Conservation (phyloP, 495 filamentous ascomycete species). For the Evernia prunastri region DNA sequence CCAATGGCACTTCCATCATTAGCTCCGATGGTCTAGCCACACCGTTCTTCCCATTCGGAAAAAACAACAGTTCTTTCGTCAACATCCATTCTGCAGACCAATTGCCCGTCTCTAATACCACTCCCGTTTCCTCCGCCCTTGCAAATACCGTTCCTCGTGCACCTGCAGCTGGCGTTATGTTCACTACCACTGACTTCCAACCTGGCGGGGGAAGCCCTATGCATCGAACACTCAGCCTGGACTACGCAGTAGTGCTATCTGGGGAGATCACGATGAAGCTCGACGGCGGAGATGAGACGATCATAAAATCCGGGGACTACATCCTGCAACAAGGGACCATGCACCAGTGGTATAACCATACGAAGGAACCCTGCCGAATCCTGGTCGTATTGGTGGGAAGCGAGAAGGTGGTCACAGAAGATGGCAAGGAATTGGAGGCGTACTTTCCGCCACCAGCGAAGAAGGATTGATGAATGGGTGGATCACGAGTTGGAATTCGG, state of each 20-base stretch:
- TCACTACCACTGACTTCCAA: constrained; percentile 27
- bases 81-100: constrained; percentile 26
- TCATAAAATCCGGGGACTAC: constrained; percentile 30
- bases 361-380: constrained; percentile 29
- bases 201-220: constrained; percentile 26
- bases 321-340: constrained; percentile 33
- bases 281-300: constrained; percentile 33
- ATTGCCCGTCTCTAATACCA: constrained; percentile 31
- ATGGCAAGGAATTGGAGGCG: constrained; percentile 29
- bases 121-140: constrained; percentile 14
- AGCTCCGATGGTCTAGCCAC: constrained; percentile 25
- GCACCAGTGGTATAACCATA: constrained; percentile 34
- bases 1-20: constrained; percentile 32
- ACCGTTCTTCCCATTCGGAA: constrained; percentile 33
- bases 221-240: constrained; percentile 34
- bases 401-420: constrained; percentile 28
- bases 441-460: constrained; percentile 3
- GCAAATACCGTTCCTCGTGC: constrained; percentile 28
- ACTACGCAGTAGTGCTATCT: constrained; percentile 32
- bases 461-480: too few species aligned
- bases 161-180: constrained; percentile 27
- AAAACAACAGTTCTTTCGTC: constrained; percentile 23
- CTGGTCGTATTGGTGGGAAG: constrained; percentile 30
- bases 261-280: constrained; percentile 33
- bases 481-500: too few species aligned